These are phyloP conservation scores for Citrus medica DNA, from an alignment of 345 rosid genomes.

Conservation along the genomic window DNA sequence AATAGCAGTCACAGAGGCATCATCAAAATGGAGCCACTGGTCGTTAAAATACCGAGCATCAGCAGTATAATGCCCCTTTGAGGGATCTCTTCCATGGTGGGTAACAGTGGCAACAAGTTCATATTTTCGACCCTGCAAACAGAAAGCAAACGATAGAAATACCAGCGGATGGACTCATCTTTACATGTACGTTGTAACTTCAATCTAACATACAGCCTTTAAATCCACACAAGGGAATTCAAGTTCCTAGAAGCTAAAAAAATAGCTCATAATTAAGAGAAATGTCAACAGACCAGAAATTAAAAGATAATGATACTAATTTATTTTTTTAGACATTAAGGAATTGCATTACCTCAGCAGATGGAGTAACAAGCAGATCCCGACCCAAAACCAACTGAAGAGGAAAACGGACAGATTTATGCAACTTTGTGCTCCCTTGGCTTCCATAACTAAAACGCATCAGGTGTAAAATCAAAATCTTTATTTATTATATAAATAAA, in stretches of 20 bases:
- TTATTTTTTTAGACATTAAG: neutral
- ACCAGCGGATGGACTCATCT: neutral
- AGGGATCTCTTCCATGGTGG: slow-evolving; percentile 91
- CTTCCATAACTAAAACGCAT: slow-evolving; percentile 93
- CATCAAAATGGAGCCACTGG: slow-evolving; percentile 87
- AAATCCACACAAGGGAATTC: neutral
- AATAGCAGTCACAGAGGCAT: slow-evolving; percentile 69
- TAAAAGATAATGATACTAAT: neutral
- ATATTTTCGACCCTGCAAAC: slow-evolving; percentile 66
- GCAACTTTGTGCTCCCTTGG: slow-evolving; percentile 90
- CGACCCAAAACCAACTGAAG: slow-evolving; percentile 68
- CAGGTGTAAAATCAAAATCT: slow-evolving; percentile 87
- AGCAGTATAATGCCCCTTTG: slow-evolving; percentile 91
- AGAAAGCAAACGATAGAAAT: neutral
- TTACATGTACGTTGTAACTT: neutral
- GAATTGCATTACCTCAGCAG: slow-evolving; percentile 49
- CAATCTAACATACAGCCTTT: neutral
- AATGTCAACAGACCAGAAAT: neutral
- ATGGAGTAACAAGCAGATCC: slow-evolving; percentile 61
- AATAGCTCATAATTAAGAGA: neutral
- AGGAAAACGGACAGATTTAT: slow-evolving; percentile 79
- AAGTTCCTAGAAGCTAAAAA: neutral
- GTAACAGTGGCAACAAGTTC: slow-evolving; percentile 91
- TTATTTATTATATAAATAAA: no score
- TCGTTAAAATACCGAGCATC: slow-evolving; percentile 63